Evolutionary conservation across 148 eudicot species (phyloP), one percentile per base, ranked within the genome.

Genomic region (Gaultheria prostrata): DNA sequence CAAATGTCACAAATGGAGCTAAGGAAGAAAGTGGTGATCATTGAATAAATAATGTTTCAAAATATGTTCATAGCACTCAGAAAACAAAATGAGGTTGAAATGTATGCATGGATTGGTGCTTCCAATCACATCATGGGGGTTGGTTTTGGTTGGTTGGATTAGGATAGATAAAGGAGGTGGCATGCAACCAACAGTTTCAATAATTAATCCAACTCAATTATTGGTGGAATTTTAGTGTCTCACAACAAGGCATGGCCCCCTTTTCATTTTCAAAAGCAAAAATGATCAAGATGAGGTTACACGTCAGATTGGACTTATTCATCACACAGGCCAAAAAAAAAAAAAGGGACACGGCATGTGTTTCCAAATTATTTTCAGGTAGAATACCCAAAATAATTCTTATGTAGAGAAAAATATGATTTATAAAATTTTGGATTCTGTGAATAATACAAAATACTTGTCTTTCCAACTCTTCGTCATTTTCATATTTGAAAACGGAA

Each of bases 201-300:
- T 74, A 74, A 74, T 74, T 20, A 43, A 20, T 24, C 50, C 8
- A 39, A 43, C 28, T 5, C 77, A 74, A 35, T 74, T 43, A 74
- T 74, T 43, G 30, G n/a, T 21, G 15, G 11, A 28, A 18, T 67
- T 28, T 12, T 67, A 67, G 45, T 33, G 45, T 35, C 35, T 72
- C 48, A 72, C 76, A 71, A 32, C 76, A 72, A 72, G 8, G 76
- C 76, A 39, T 28, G 76, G 49, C 35, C 49, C 76, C 76, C 49
- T 15, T 33, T 72, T 72, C 3, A 72, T 72, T 72, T 35, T 72
- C 3, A 72, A 72, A 72, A 7, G 46, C 49, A 33, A 33, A 2
- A 72, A 39, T 8, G 48, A 72, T 21, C 9, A 61, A 61, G 67
- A 61, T 61, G 28, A 21, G 67, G 18, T 51, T 24, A 61, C 17